These are phyloP conservation scores for Candida albicans DNA, from an alignment of 1,139 yeast genomes.

Conservation along the genomic window DNA sequence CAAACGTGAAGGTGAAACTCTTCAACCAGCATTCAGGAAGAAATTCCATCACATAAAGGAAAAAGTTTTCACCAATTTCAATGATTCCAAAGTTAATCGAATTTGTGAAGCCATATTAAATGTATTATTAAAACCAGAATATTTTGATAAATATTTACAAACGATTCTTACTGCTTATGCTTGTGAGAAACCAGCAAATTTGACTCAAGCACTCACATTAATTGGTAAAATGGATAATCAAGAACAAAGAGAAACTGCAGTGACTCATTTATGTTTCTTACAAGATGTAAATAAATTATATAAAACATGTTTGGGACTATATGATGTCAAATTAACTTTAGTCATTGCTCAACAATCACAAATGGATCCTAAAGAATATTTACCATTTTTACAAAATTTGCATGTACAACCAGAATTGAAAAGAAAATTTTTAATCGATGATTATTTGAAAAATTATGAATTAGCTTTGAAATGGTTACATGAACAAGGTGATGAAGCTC, in stretches of 20 bases:
- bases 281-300: conserved; percentile 87
- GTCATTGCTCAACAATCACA: conserved; percentile 93
- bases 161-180: conserved; percentile 90
- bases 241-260: conserved; percentile 59
- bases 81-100: conserved; percentile 66
- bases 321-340: conserved; percentile 78
- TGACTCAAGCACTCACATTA: conserved; percentile 67
- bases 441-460: conserved; percentile 62
- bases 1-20: conserved; percentile 11
- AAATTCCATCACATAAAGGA: conserved; percentile 33
- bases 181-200: conserved; percentile 85
- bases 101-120: conserved; percentile 72
- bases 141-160: conserved; percentile 63
- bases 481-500: conserved; percentile 48
- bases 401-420: conserved; percentile 68
- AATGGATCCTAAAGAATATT: conserved; percentile 95
- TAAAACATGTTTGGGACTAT: conserved; percentile 75
- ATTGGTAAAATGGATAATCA: conserved; percentile 50
- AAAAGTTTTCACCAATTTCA: conserved; percentile 28
- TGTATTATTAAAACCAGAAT: conserved; percentile 53
- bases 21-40: conserved; percentile 18
- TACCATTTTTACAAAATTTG: conserved; percentile 84
- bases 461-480: conserved; percentile 70
- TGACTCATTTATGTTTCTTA: conserved; percentile 84
- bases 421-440: conserved; percentile 76